Evolutionary conservation across 2,329 filamentous ascomycete species (phyloP).

Genomic region (Paracamarosporium sp.): DNA sequence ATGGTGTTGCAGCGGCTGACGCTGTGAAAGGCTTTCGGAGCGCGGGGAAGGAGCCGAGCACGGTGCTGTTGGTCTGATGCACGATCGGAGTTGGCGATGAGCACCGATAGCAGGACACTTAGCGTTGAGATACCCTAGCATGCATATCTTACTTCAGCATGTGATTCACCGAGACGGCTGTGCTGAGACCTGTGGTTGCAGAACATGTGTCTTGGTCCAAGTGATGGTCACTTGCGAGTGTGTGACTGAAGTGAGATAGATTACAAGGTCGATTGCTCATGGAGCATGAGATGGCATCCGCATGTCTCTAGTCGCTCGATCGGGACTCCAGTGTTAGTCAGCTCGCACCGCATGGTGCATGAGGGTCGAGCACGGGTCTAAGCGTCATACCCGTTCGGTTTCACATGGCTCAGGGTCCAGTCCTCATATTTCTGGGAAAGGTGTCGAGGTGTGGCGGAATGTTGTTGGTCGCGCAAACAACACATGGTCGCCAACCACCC

Average conservation of each 20-base stretch:
- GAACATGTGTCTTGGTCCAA: too few relatives aligned
- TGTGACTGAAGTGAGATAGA: too few relatives aligned
- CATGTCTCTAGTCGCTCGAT: background rate
- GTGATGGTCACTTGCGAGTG: too few relatives aligned
- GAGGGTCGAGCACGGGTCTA: background rate
- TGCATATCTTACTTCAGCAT: too few relatives aligned
- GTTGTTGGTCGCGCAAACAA: background rate
- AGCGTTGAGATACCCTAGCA: too few relatives aligned
- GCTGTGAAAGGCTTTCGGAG: background rate
- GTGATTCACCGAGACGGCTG: too few relatives aligned
- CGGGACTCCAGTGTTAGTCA: background rate
- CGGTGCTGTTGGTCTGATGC: background rate
- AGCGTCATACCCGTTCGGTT: conserved; percentile 5
- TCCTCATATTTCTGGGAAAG: background rate
- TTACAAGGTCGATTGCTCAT: too few relatives aligned
- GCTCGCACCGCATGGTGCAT: background rate
- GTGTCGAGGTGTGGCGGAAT: background rate
- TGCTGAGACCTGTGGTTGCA: too few relatives aligned
- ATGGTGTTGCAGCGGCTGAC: background rate
- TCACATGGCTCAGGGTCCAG: conserved; percentile 4
- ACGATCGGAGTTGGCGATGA: background rate
- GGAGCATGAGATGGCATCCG: background rate
- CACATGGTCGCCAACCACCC: background rate
- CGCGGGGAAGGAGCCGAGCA: too few relatives aligned
- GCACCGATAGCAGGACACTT: too few relatives aligned